Evolutionary conservation across 805 yeast genomes (phyloP).

Genomic region (Starmerella vitae): DNA sequence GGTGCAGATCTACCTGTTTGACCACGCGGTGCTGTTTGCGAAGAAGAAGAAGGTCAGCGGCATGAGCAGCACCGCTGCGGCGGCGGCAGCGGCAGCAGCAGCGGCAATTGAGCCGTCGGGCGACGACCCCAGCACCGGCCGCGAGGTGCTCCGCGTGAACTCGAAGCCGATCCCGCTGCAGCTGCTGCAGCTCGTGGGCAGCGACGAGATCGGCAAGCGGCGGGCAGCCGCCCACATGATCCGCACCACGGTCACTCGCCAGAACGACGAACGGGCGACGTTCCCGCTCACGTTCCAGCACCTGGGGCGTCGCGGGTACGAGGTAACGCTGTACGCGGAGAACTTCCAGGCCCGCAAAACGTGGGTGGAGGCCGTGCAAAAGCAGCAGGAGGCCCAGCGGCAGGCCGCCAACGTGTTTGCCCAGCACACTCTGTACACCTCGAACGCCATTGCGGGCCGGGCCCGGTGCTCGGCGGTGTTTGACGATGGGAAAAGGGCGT

Average conservation of each 20-base stretch:
- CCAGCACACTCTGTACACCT: conserved; percentile 40
- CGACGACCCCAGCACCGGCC: conserved; percentile 21
- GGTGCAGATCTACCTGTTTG: conserved; percentile 75
- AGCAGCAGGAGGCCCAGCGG: conserved; percentile 63
- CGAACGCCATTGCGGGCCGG: conserved; percentile 6
- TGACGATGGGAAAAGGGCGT: conserved; percentile 81
- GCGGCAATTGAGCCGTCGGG: conserved; percentile 16
- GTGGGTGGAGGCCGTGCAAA: conserved; percentile 61
- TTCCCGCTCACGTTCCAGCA: conserved; percentile 39
- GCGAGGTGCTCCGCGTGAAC: conserved; percentile 83
- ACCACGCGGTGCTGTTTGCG: conserved; percentile 74
- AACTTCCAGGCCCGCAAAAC: conserved; percentile 53
- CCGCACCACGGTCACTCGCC: conserved; percentile 16
- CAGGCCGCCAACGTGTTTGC: conserved; percentile 69
- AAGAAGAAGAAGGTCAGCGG: conserved; percentile 77
- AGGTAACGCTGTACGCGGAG: conserved; percentile 31
- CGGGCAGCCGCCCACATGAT: conserved; percentile 21
- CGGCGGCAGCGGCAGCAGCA: conserved; percentile 19
- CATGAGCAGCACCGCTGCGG: conserved; percentile 14
- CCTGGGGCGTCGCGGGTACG: conserved; percentile 38
- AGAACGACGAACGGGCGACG: conserved; percentile 21
- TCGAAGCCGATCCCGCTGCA: conserved; percentile 81
- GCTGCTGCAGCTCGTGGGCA: conserved; percentile 55
- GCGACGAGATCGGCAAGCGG: conserved; percentile 54
- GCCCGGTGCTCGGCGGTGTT: conserved; percentile 51